phyloP scores from a whole-genome alignment of 2,329 filamentous ascomycete genomes.

The Colletotrichum sp. region DNA sequence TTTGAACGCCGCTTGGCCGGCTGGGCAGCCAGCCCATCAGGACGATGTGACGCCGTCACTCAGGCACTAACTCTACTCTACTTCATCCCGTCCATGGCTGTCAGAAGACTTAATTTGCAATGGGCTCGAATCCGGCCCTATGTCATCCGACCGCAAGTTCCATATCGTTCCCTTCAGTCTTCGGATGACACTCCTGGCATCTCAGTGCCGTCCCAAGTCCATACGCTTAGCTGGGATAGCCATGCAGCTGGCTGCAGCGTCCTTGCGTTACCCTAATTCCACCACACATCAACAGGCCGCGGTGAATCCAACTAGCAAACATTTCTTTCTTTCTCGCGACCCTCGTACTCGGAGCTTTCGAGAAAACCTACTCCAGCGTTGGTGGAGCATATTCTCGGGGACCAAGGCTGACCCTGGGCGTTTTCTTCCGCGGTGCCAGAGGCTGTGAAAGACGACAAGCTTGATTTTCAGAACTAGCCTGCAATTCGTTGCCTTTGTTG shows the following conservation, averaged over 20 bases:
- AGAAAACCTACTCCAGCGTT: not conserved
- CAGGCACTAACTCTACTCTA: not conserved
- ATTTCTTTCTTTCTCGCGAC: not conserved
- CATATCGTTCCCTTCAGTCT: not conserved
- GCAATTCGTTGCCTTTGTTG: not conserved
- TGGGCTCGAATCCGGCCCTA: not conserved
- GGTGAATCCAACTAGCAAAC: not conserved
- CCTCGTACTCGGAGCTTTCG: not conserved
- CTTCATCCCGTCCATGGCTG: not conserved
- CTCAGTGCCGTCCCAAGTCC: not conserved
- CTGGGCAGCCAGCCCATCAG: not conserved
- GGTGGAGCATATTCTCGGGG: not conserved
- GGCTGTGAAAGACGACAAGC: not conserved
- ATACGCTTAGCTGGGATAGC: not conserved
- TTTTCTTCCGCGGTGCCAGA: not conserved
- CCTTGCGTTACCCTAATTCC: not conserved
- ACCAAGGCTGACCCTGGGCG: not conserved
- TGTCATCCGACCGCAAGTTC: not conserved
- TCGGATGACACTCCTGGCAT: conserved; percentile 3
- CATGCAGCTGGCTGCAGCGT: not conserved
- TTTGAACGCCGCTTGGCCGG: not conserved
- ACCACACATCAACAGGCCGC: not conserved
- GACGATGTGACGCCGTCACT: not conserved
- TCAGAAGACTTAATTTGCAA: not conserved
- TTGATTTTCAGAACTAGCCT: not conserved